Base-by-base conservation (phyloP, 257 asterid species). In the Cordia subcordata region DNA sequence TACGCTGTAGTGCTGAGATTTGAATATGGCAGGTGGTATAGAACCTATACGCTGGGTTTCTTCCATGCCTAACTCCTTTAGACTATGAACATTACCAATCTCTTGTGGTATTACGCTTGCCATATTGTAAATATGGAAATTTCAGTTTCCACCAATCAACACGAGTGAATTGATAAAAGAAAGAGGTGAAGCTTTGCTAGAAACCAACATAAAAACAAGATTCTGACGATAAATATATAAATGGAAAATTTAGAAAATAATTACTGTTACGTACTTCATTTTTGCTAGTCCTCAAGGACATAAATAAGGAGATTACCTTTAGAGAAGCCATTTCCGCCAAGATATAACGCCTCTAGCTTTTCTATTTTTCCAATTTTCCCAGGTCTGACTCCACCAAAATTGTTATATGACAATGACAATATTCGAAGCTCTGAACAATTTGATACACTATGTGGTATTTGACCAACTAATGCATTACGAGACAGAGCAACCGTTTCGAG, bases 101-200 rank as follows among this genome's bases (percentile, higher is more conserved):
- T 58, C 81, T 11, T 0, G 35, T 0, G 81, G 81, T 14, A 79
- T 0, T 15, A 23, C 64, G 44, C 84, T 81, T 79, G 74, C 22
- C 17, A 54, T 54, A 38, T 22, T 33, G 47, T 42, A 13, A 3
- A 53, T 4, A 42, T 39, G 16, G 1, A 8, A 60, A 0, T 18
- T 44, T 13, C 11, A 6, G 0, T 42, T 39, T 39, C 9, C 44
- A n/a, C n/a, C n/a, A n/a, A n/a, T n/a, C n/a, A n/a, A n/a, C n/a
- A 27, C 35, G 35, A 27, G 35, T 27, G 35, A 27, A 27, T 27
- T 6, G 35, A 27, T 27, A 27, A 27, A n/a, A n/a, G n/a, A n/a
- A n/a, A n/a, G n/a, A n/a, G n/a, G n/a, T n/a, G n/a, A n/a, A n/a
- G n/a, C n/a, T n/a, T n/a, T n/a, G n/a, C n/a, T n/a, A 18, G 5